These are phyloP conservation scores for Ichthyophthirius multifiliis DNA, from an alignment of 169 alveolate species.

Conservation along the genomic window DNA sequence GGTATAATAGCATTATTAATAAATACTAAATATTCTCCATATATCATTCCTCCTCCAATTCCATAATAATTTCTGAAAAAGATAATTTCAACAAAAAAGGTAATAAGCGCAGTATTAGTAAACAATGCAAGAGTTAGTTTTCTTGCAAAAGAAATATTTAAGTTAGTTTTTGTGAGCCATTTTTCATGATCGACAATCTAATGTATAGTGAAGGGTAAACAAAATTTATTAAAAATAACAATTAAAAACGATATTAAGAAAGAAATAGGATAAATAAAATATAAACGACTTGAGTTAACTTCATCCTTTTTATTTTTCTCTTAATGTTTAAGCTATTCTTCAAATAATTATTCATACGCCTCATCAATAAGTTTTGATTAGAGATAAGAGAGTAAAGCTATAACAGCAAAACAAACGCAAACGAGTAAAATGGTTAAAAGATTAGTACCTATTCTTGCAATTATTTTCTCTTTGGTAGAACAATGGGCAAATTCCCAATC, in stretches of 20 bases:
- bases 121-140: conserved; percentile 34
- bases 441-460: background rate
- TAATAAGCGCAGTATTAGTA: conserved; percentile 29
- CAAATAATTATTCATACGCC: conserved; percentile 22
- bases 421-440: background rate
- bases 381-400: conserved; percentile 17
- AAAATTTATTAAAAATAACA: conserved; percentile 33
- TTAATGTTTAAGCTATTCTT: background rate
- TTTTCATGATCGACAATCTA: conserved; percentile 41
- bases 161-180: conserved; percentile 29
- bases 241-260: conserved; percentile 10
- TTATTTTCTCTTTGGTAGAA: conserved; percentile 4
- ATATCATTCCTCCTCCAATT: conserved; percentile 31
- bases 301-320: background rate
- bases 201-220: conserved; percentile 14
- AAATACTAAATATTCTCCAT: conserved; percentile 22
- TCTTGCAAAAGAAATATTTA: conserved; percentile 22
- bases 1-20: conserved; percentile 32
- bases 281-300: background rate
- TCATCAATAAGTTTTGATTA: conserved; percentile 10
- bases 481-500: conserved; percentile 45
- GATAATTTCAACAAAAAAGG: conserved; percentile 23
- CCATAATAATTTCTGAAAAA: conserved; percentile 22
- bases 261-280: background rate
- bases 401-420: conserved; percentile 2